Conservation (phyloP, 2,329 filamentous ascomycete genomes). For the Pochonia chlamydosporia region DNA sequence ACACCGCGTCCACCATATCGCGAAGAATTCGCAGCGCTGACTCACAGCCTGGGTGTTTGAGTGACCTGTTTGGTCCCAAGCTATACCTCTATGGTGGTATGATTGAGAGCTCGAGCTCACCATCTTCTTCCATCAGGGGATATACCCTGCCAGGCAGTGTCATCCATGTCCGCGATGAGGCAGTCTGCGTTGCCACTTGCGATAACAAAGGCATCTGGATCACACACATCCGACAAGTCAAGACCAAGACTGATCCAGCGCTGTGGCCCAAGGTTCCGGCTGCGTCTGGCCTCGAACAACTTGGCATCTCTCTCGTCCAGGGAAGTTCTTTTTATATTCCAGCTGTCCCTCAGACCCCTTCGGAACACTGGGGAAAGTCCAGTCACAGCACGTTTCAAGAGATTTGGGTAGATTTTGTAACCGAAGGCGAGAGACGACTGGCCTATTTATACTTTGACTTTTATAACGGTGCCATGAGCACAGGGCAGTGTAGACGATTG, state of each 20-base stretch:
- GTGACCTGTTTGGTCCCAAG: constrained; percentile 26
- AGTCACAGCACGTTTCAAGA: constrained; percentile 29
- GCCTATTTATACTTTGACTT: constrained; percentile 37
- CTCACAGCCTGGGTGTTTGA: constrained; percentile 35
- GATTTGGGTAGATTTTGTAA: constrained; percentile 30
- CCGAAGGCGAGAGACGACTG: constrained; percentile 16
- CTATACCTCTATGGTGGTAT: constrained; percentile 35
- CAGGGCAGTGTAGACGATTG: constrained; percentile 29
- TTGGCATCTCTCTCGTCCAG: constrained; percentile 21
- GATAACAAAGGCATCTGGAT: constrained; percentile 36
- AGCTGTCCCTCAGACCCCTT: constrained; percentile 8
- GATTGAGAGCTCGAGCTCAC: constrained; percentile 25
- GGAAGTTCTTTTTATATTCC: constrained; percentile 12
- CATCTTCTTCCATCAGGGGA: constrained; percentile 1
- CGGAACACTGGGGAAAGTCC: constrained; percentile 22
- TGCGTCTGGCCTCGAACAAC: constrained; percentile 24
- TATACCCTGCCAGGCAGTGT: constrained; percentile 18
- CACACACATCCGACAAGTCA: constrained; percentile 31
- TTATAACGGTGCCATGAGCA: constrained; percentile 39
- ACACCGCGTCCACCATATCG: constrained; percentile 31
- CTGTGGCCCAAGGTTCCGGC: constrained; percentile 37
- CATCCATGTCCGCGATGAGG: constrained; percentile 28
- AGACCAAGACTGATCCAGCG: constrained; percentile 28
- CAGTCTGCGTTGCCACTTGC: constrained; percentile 29
- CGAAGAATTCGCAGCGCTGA: constrained; percentile 34